These are phyloP conservation scores for Nemania sp. DNA, from an alignment of 2,329 filamentous ascomycete genomes.

Conservation along the genomic window DNA sequence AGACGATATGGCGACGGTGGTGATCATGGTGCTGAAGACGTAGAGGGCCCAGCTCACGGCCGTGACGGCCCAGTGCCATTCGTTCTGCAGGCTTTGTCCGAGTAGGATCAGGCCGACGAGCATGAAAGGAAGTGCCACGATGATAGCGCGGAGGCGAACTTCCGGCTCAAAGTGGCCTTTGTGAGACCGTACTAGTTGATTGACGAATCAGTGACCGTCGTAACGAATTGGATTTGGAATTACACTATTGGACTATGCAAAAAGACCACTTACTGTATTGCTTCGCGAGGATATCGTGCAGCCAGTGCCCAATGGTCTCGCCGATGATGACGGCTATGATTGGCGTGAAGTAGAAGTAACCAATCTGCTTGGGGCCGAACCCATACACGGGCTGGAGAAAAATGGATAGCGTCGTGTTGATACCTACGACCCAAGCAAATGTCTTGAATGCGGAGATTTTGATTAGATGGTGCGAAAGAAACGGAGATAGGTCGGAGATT, in stretches of 20 bases:
- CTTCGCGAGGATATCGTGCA: constrained; percentile 55
- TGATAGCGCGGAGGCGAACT: constrained; percentile 53
- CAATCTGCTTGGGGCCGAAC: constrained; percentile 54
- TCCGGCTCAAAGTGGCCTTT: constrained; percentile 60
- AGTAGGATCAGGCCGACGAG: constrained; percentile 53
- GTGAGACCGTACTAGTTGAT: constrained; percentile 42
- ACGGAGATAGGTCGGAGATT: background rate
- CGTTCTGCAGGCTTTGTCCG: constrained; percentile 53
- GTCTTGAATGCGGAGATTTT: constrained; percentile 29
- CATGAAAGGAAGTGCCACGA: constrained; percentile 53
- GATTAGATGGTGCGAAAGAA: background rate
- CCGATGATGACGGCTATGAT: constrained; percentile 58
- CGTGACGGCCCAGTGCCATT: constrained; percentile 56
- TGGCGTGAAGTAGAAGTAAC: constrained; percentile 61
- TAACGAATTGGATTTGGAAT: too few relatives aligned
- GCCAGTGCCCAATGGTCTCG: constrained; percentile 57
- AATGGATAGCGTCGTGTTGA: constrained; percentile 59
- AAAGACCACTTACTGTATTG: constrained; percentile 40
- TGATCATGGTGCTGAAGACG: constrained; percentile 59
- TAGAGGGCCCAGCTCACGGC: constrained; percentile 57
- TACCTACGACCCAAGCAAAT: constrained; percentile 56
- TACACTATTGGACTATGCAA: too few relatives aligned
- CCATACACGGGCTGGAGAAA: constrained; percentile 54
- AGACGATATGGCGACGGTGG: constrained; percentile 54
- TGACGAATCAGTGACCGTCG: background rate